Evolutionary conservation across 1,284 basidiomycete genomes (phyloP), one percentile per base, ranked within the genome.

Genomic region (Hymenochaete sp.): DNA sequence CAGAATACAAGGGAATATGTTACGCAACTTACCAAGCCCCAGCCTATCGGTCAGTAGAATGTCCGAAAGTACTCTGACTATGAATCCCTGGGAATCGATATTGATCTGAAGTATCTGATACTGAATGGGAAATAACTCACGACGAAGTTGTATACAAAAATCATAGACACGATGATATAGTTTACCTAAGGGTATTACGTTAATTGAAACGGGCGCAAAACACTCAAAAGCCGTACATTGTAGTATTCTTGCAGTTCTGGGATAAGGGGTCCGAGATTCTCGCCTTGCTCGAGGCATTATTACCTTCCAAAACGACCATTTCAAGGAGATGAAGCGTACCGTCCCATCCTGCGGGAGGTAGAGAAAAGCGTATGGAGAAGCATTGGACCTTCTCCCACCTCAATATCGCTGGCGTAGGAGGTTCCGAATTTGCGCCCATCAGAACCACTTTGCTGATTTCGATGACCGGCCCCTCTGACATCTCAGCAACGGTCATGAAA

Each of bases 271-370:
- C 49, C 49, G 10, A n/a, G n/a, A n/a, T n/a, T n/a, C n/a, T n/a
- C n/a, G n/a, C n/a, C n/a, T n/a, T n/a, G n/a, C n/a, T n/a, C n/a
- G n/a, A n/a, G n/a, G n/a, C n/a, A n/a, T n/a, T n/a, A n/a, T n/a
- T n/a, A n/a, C n/a, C n/a, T n/a, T n/a, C n/a, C n/a, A n/a, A n/a
- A n/a, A n/a, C n/a, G n/a, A n/a, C n/a, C n/a, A n/a, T n/a, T n/a
- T n/a, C n/a, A n/a, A n/a, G n/a, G n/a, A n/a, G n/a, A n/a, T 36
- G 27, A 4, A 42, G 47, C 11, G 45, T 45, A 18, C 42, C 45
- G 33, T 47, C 49, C 49, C 49, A 51, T n/a, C 49, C 49, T 18
- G 49, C 49, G 19, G 44, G 21, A 21, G 47, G 47, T n/a, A 47
- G 25, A 8, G 35, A 19, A 35, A 47, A 51, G 31, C 41, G 47